phyloP scores from a whole-genome alignment of 2,329 filamentous ascomycete species.

The Myrmaecium sp. region DNA sequence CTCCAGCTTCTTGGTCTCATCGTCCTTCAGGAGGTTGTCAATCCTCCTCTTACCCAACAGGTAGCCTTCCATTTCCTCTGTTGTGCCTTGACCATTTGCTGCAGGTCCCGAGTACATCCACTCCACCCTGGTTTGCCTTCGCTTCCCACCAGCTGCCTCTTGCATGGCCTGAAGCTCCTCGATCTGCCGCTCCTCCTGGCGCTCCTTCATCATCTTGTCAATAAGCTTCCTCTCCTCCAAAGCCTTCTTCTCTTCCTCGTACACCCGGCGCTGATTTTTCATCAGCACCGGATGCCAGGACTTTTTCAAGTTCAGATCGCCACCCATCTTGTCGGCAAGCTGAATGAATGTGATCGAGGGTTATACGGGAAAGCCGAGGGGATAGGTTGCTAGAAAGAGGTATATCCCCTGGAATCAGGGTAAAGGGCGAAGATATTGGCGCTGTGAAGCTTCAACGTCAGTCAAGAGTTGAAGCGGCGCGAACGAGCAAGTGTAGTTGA shows the following conservation, averaged over 20 bases:
- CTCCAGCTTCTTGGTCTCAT: slow-evolving; percentile 51
- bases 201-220: slow-evolving; percentile 79
- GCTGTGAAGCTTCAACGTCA: too few species aligned
- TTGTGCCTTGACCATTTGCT: slow-evolving; percentile 45
- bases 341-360: too few species aligned
- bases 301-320: slow-evolving; percentile 85
- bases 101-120: slow-evolving; percentile 79
- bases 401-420: too few species aligned
- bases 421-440: too few species aligned
- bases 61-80: slow-evolving; percentile 85
- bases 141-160: slow-evolving; percentile 71
- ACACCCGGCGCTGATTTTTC: slow-evolving; percentile 81
- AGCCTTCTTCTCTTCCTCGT: slow-evolving; percentile 80
- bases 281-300: slow-evolving; percentile 84
- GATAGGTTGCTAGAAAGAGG: too few species aligned
- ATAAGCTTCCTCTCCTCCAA: slow-evolving; percentile 90
- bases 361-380: too few species aligned
- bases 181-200: slow-evolving; percentile 81
- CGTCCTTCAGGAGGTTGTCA: slow-evolving; percentile 69
- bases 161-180: slow-evolving; percentile 84
- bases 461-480: too few species aligned
- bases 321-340: slow-evolving; percentile 61
- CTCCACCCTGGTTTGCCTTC: slow-evolving; percentile 69
- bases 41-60: slow-evolving; percentile 83
- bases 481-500: too few species aligned